phyloP scores from a whole-genome alignment of 2,329 filamentous ascomycete species.

The Chlorencoelia australis region DNA sequence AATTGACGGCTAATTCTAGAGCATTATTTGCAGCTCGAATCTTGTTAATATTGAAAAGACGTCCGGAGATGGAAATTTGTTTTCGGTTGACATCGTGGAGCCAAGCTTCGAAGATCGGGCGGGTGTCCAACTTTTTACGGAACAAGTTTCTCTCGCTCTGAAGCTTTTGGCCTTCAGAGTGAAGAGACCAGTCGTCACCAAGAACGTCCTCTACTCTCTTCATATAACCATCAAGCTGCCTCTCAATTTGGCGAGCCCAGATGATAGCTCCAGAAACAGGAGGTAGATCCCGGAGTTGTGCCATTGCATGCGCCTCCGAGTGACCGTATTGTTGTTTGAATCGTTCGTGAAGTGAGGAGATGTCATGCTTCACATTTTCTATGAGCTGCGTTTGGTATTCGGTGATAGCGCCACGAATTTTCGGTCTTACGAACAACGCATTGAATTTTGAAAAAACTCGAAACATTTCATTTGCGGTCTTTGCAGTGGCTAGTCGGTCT shows the following conservation, averaged over 20 bases:
- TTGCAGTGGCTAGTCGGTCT: conserved; percentile 87
- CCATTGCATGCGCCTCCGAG: conserved; percentile 96
- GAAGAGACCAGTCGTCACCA: conserved; percentile 86
- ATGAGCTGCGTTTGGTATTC: conserved; percentile 98
- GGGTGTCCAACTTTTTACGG: conserved; percentile 89
- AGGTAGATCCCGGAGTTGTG: conserved; percentile 87
- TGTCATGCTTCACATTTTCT: conserved; percentile 95
- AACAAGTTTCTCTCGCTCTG: conserved; percentile 88
- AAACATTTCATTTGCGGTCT: conserved; percentile 99
- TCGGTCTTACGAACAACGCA: conserved; percentile 94
- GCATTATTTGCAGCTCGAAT: conserved; percentile 85
- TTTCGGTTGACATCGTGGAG: conserved; percentile 78
- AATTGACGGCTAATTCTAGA: conserved; percentile 86
- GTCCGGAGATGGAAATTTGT: conserved; percentile 83
- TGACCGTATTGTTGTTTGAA: conserved; percentile 99
- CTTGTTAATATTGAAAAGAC: conserved; percentile 80
- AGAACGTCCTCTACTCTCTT: conserved; percentile 98
- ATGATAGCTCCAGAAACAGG: conserved; percentile 96
- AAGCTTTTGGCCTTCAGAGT: conserved; percentile 89
- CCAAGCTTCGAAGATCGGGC: conserved; percentile 93
- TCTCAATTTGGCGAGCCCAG: conserved; percentile 94
- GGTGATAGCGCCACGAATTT: conserved; percentile 94
- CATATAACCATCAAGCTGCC: conserved; percentile 94
- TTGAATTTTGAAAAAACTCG: conserved; percentile 99
- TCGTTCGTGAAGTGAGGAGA: conserved; percentile 83